These are phyloP conservation scores for Talaromyces sp. DNA, from an alignment of 2,329 filamentous ascomycete species.

Conservation along the genomic window DNA sequence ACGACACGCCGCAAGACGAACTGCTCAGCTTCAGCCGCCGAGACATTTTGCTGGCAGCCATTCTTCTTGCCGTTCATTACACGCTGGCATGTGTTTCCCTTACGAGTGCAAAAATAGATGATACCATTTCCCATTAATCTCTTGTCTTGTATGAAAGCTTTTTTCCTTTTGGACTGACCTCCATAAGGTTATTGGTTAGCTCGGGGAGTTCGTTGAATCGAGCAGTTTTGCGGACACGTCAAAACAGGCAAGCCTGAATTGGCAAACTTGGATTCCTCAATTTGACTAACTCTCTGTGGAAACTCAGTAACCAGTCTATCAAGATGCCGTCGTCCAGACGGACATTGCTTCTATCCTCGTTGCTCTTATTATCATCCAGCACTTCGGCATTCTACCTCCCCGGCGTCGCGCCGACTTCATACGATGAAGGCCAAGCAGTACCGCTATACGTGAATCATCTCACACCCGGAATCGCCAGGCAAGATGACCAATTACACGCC, in stretches of 20 bases:
- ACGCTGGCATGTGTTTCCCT: not conserved
- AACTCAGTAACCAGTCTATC: constrained; percentile 18
- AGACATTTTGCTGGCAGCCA: not conserved
- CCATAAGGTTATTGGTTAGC: not conserved
- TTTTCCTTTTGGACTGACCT: not conserved
- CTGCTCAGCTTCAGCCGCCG: not conserved
- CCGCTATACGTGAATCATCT: constrained; percentile 90
- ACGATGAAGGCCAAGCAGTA: constrained; percentile 71
- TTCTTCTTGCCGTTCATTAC: not conserved
- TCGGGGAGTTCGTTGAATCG: not conserved
- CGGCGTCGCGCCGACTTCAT: constrained; percentile 89
- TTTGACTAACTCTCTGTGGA: not conserved
- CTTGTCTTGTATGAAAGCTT: not conserved
- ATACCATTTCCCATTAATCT: not conserved
- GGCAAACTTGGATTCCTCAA: not conserved
- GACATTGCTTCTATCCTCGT: constrained; percentile 25
- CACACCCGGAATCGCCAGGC: constrained; percentile 71
- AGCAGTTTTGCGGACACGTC: not conserved
- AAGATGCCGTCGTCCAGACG: constrained; percentile 34
- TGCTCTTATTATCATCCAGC: constrained; percentile 29
- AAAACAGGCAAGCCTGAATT: not conserved
- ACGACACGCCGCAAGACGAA: not conserved
- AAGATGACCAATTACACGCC: constrained; percentile 79
- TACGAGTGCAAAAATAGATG: not conserved
- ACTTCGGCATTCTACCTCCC: constrained; percentile 85